Conservation (phyloP, 306 rosid genomes). For the Hippophae tibetana region DNA sequence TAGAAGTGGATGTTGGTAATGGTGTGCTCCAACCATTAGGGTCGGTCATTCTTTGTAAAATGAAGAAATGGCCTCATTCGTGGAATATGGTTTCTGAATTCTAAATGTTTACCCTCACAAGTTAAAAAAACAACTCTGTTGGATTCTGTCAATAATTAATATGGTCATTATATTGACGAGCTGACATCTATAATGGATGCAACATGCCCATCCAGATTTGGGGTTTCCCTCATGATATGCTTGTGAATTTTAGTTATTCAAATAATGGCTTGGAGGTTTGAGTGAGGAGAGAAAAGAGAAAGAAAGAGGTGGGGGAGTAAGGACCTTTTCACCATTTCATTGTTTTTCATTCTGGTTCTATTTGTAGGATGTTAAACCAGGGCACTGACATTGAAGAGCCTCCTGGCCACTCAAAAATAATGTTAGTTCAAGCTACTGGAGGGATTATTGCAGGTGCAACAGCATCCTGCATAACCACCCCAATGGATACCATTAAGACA, state of each 20-base stretch:
- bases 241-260: background rate
- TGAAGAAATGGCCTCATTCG: no score
- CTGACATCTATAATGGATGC: conserved; percentile 1
- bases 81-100: no score
- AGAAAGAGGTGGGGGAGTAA: conserved; percentile 1
- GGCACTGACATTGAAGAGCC: conserved; percentile 22
- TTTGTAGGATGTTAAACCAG: conserved; percentile 39
- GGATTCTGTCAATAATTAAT: no score
- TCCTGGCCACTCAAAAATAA: conserved; percentile 41
- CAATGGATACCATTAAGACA: conserved; percentile 89
- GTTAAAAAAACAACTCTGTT: no score
- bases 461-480: conserved; percentile 80
- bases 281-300: background rate
- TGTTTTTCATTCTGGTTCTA: conserved; percentile 8
- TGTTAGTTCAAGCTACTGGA: conserved; percentile 72
- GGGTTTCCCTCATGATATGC: background rate
- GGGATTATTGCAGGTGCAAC: conserved; percentile 84
- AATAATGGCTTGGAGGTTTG: background rate
- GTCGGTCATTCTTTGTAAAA: no score
- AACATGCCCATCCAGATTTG: background rate
- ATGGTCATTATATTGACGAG: background rate
- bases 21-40: no score
- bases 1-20: background rate
- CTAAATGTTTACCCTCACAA: no score
- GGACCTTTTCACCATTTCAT: background rate